phyloP scores from a whole-genome alignment of 164 flowering plant species.

The Platanus orientalis region DNA sequence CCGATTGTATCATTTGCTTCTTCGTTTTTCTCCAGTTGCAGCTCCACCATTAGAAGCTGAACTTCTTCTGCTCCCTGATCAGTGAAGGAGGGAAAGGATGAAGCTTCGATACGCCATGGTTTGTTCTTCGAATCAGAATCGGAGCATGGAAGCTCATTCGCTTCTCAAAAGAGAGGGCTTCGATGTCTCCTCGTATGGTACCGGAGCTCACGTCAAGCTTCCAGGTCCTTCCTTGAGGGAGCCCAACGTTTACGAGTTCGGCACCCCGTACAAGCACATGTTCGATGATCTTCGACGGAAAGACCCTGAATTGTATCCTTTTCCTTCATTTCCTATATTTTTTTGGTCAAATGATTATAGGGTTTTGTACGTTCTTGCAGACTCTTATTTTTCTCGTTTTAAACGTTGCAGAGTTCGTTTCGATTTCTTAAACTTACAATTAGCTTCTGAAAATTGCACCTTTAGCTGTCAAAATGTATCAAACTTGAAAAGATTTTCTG shows the following conservation, averaged over 20 bases:
- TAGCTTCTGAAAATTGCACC: no score
- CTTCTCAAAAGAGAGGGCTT: conserved; percentile 78
- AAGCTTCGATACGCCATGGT: conserved; percentile 73
- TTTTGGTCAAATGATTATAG: neutral
- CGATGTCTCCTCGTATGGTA: conserved; percentile 86
- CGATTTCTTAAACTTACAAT: neutral
- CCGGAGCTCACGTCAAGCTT: conserved; percentile 95
- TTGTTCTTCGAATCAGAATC: conserved; percentile 78
- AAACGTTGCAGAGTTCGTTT: no score
- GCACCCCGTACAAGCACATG: conserved; percentile 97
- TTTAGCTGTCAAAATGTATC: no score
- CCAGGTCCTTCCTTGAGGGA: conserved; percentile 96
- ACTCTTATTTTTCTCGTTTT: no score
- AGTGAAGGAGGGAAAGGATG: conserved; percentile 25
- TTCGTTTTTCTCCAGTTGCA: no score
- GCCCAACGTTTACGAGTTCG: conserved; percentile 95
- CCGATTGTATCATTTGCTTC: neutral
- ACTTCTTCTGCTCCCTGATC: no score
- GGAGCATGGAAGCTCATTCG: conserved; percentile 78
- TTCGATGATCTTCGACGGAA: conserved; percentile 87
- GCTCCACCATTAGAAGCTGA: no score
- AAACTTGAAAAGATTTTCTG: neutral
- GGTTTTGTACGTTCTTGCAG: no score
- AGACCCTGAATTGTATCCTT: conserved; percentile 88
- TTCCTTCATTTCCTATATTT: neutral